These are phyloP conservation scores for Camillea tinctor DNA, from an alignment of 2,329 filamentous ascomycete species.

Conservation along the genomic window DNA sequence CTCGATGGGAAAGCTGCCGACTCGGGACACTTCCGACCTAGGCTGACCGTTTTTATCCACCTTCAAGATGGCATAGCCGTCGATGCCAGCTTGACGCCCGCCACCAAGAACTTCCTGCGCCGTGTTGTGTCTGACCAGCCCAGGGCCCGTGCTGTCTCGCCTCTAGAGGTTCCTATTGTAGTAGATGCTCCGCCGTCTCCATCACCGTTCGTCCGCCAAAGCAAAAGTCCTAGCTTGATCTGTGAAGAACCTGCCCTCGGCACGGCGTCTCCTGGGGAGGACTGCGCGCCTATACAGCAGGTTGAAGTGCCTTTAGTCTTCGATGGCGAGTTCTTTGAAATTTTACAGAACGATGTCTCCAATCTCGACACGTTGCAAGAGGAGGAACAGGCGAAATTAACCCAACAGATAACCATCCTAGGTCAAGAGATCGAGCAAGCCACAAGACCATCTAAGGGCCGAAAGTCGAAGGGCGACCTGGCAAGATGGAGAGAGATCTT, in stretches of 20 bases:
- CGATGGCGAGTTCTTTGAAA: conserved; percentile 76
- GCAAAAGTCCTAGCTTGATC: not conserved
- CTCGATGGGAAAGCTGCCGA: conserved; percentile 48
- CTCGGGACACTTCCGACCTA: conserved; percentile 58
- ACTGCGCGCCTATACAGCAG: conserved; percentile 27
- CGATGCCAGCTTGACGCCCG: conserved; percentile 64
- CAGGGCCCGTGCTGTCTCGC: not conserved
- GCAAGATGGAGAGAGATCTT: conserved; percentile 79
- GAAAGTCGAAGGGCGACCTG: conserved; percentile 62
- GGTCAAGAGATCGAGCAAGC: conserved; percentile 63
- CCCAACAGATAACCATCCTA: conserved; percentile 60
- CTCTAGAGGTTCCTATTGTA: not conserved
- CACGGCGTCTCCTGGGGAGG: not conserved
- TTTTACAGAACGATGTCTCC: conserved; percentile 69
- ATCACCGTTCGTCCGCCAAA: not conserved
- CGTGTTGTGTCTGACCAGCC: conserved; percentile 49
- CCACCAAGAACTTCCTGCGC: conserved; percentile 63
- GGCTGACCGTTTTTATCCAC: conserved; percentile 68
- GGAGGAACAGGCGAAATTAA: conserved; percentile 63
- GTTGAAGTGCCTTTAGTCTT: conserved; percentile 77
- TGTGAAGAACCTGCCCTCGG: not conserved
- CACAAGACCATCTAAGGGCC: conserved; percentile 61
- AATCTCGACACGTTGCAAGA: conserved; percentile 67
- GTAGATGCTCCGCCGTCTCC: not conserved
- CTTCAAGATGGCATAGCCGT: conserved; percentile 64